Evolutionary conservation across 2,329 filamentous ascomycete genomes (phyloP), one percentile per base, ranked within the genome.

Genomic region (Diaporthe sp.): DNA sequence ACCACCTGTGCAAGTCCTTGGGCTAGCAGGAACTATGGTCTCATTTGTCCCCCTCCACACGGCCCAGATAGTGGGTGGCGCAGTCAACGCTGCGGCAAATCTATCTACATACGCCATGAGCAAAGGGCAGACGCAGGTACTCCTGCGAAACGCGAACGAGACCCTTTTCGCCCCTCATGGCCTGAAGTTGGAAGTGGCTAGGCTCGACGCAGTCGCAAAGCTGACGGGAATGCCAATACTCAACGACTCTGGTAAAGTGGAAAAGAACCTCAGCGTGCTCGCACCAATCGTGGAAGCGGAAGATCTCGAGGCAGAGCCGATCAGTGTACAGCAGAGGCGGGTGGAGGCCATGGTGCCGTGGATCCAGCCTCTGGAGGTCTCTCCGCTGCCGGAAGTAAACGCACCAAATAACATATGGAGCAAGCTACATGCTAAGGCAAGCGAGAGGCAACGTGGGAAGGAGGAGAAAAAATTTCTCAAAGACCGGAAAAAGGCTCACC

Each of bases 21-120:
- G 77, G 13, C 70, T 78, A 3, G 77, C 74, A 8, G 76, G 74
- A 22, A 74, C 74, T 54, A 72, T 77, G 40, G 74, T 76, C 7
- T 28, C 73, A 33, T 64, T 79, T 40, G 77, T 79, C n/a, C 78
- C 78, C 2, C 57, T 76, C 19, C 71, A 73, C 33, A 79, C 78
- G 6, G 73, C 76, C 1, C 77, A 78, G 58, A 72, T 78, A 22
- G 76, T 77, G 6, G 47, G 47, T 3, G 47, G 47, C 10, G 22
- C 47, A 12, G 47, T 50, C 47, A 50, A 50, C 12, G 47, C 47
- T n/a, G 47, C 47, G 22, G 74, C 75, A 7, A 70, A 73, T 15
- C 25, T 76, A 4, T 55, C 71, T 9, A 77, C 72, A 2, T 61
- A 71, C 50, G 77, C 66, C 13, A 30, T 79, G 28, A 74, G 72